Evolutionary conservation across 768 basidiomycete species (phyloP).

Genomic region (Aureoboletus auriporus): DNA sequence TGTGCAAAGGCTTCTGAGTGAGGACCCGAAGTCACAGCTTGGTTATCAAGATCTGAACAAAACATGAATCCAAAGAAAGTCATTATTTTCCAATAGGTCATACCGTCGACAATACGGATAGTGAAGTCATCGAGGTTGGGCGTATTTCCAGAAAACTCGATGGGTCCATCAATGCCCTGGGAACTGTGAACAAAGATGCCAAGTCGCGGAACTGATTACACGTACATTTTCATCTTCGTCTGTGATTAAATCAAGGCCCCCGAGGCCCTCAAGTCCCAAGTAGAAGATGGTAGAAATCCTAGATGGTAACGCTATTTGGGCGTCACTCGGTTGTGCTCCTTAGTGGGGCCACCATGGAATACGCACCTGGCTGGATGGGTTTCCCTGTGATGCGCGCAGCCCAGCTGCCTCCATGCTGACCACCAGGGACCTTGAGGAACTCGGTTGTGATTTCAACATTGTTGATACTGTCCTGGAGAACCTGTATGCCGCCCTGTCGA

Average conservation of each 20-base stretch:
- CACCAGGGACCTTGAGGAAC: constrained; percentile 82
- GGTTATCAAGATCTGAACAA: constrained; percentile 55
- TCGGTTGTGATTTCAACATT: constrained; percentile 84
- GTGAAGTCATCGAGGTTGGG: constrained; percentile 81
- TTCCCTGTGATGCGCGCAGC: constrained; percentile 78
- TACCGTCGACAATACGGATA: constrained; percentile 77
- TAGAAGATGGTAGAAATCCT: constrained; percentile 83
- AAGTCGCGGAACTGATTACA: constrained; percentile 2
- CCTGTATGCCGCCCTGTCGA: constrained; percentile 80
- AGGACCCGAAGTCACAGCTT: constrained; percentile 48
- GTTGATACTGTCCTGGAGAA: constrained; percentile 75
- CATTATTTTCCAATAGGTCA: constrained; percentile 5
- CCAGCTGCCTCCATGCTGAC: constrained; percentile 84
- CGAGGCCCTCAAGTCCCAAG: constrained; percentile 82
- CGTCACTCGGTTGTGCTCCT: constrained; percentile 24
- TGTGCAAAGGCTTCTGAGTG: constrained; percentile 56
- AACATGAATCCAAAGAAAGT: constrained; percentile 3
- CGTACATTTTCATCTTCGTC: constrained; percentile 71
- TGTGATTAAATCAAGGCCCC: constrained; percentile 75
- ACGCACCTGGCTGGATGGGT: constrained; percentile 62
- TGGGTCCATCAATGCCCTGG: constrained; percentile 70
- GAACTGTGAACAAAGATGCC: constrained; percentile 4
- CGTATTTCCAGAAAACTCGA: constrained; percentile 69
- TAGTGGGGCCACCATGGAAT: not conserved
- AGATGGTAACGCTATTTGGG: constrained; percentile 40